Evolutionary conservation across 441 rosid genomes (phyloP), one percentile per base, ranked within the genome.

Genomic region (Erodium texanum): DNA sequence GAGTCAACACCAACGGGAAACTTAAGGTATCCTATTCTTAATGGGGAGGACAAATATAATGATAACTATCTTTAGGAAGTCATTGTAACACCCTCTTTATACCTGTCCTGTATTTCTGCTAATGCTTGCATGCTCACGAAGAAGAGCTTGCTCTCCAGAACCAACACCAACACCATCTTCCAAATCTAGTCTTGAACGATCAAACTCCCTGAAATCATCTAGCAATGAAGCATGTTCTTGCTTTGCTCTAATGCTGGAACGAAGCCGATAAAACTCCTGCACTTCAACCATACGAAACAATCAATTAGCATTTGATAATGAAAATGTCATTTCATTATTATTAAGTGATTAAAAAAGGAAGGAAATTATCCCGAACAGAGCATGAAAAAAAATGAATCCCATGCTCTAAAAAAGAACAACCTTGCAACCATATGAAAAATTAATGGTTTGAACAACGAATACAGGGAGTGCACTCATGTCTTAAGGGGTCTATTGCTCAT

Each of bases 241-340:
- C 80, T 91, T 94, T 62, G 94, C 92, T 82, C 84, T 89, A 67
- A 91, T 89, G 83, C 88, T 87, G 67, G 96, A 91, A 43, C 88
- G 90, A 56, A 89, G 96, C 76, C 96, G 92, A 76, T 86, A 83
- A 80, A 91, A 94, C 80, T 94, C 99, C 99, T 94, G 93, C 96
- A 86, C 77, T 82, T 84, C 56, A 74, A 54, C 71, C 62, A 72
- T 68, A 62, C 16, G 64, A 20, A 75, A 50, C 66, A 77, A 65
- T 68, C 70, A 19, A 73, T 78, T 71, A 77, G 70, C 50, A 68
- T 68, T 67, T 34, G 38, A 52, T 19, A 52, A 12, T n/a, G n/a
- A n/a, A n/a, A n/a, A n/a, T n/a, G n/a, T n/a, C n/a, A n/a, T n/a
- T n/a, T n/a, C 8, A 38, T 7, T 45, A 45, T 1, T 45, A 15